These are phyloP conservation scores for Backusella tarrabulga DNA, from an alignment of 192 early-diverging fungal genomes.

Conservation along the genomic window DNA sequence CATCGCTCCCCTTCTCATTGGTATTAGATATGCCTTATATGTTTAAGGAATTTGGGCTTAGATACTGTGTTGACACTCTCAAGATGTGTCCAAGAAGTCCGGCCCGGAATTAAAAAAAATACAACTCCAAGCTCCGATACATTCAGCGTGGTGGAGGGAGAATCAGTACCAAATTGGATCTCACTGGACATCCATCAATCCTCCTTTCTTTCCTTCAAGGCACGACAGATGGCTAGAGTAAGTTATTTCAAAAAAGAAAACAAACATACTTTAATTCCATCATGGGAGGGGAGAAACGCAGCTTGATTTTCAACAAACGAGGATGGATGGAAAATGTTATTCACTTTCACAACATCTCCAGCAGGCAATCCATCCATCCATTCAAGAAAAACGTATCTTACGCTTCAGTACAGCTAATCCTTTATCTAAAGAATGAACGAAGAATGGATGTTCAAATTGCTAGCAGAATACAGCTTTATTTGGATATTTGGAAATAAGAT, in stretches of 20 bases:
- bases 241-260: background rate
- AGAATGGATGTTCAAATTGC: background rate
- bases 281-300: background rate
- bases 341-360: background rate
- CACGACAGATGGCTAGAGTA: constrained; percentile 22
- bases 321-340: constrained; percentile 6
- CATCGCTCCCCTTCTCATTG: too few species aligned
- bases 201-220: constrained; percentile 24
- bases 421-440: background rate
- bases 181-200: constrained; percentile 11
- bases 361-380: constrained; percentile 15
- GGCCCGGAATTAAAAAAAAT: background rate
- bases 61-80: too few species aligned
- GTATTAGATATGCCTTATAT: too few species aligned
- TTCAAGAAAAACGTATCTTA: background rate
- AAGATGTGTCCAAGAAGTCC: background rate
- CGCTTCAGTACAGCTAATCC: background rate
- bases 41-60: too few species aligned
- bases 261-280: background rate
- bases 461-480: background rate
- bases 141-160: background rate
- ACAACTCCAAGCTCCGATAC: background rate
- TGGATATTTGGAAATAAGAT: background rate
- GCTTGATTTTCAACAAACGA: background rate
- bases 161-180: constrained; percentile 8